Percentiles rank a stretch among this genome's conserved stretches.
Evolutionary conservation across 352 stramenopile genomes (phyloP).

Genomic region (Globisporangium sylvaticum): DNA sequence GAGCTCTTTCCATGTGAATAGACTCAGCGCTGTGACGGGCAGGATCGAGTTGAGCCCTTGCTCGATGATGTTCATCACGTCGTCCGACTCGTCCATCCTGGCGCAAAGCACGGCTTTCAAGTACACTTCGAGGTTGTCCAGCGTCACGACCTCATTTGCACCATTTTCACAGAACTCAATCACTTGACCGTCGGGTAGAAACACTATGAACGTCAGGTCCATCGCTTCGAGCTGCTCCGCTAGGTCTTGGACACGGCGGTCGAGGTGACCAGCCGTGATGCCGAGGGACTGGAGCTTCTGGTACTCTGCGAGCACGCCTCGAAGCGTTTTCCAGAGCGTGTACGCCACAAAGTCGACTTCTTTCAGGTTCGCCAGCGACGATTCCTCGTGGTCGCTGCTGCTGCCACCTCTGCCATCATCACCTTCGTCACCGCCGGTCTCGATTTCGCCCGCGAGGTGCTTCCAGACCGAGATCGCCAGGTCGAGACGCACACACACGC

Average conservation of each 20-base stretch:
- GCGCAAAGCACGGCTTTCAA: constrained; percentile 36
- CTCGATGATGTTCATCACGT: constrained; percentile 68
- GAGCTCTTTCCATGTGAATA: constrained; percentile 69
- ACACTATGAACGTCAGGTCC: constrained; percentile 76
- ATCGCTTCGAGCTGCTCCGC: constrained; percentile 54
- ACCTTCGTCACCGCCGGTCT: too few relatives aligned
- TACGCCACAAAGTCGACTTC: constrained; percentile 64
- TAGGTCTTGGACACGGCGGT: constrained; percentile 16
- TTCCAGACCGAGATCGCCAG: constrained; percentile 73
- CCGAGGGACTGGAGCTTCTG: neutral
- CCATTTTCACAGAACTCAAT: constrained; percentile 44
- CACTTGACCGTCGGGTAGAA: constrained; percentile 53
- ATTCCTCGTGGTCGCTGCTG: constrained; percentile 16
- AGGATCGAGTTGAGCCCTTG: constrained; percentile 76
- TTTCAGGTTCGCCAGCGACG: constrained; percentile 41
- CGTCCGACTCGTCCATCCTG: constrained; percentile 34
- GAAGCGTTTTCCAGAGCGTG: constrained; percentile 49
- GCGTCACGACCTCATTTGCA: constrained; percentile 31
- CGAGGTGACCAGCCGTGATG: neutral
- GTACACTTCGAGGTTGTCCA: constrained; percentile 50
- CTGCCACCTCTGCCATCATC: constrained; percentile 1
- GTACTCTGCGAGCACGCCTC: constrained; percentile 25
- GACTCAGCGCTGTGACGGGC: constrained; percentile 44
- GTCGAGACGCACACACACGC: constrained; percentile 73
- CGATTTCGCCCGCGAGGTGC: constrained; percentile 54